Conservation (phyloP, 495 filamentous ascomycete genomes). For the Xylaria flabelliformis region DNA sequence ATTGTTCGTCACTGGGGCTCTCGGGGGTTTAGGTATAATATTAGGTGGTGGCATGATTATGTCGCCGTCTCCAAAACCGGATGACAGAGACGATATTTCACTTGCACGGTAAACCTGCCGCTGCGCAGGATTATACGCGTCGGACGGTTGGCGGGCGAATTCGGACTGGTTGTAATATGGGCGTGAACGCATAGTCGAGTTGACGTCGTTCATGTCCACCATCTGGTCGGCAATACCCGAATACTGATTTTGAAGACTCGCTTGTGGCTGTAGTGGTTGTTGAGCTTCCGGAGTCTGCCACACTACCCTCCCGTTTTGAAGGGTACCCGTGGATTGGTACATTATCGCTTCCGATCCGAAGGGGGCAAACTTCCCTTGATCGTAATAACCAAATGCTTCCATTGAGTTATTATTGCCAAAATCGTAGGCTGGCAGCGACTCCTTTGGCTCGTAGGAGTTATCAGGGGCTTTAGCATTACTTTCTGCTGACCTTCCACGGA, state of each 20-base stretch:
- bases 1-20: background rate
- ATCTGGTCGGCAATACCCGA: background rate
- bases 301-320: slow-evolving; percentile 11
- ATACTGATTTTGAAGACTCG: slow-evolving; percentile 25
- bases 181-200: slow-evolving; percentile 36
- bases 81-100: slow-evolving; percentile 59
- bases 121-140: slow-evolving; percentile 43
- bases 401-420: slow-evolving; percentile 37
- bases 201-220: slow-evolving; percentile 29
- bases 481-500: background rate
- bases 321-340: slow-evolving; percentile 18
- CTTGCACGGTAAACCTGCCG: slow-evolving; percentile 45
- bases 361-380: slow-evolving; percentile 35
- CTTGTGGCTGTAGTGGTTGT: slow-evolving; percentile 17
- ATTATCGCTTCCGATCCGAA: slow-evolving; percentile 20
- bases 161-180: slow-evolving; percentile 48
- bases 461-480: slow-evolving; percentile 13
- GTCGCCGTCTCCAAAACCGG: slow-evolving; percentile 60
- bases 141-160: slow-evolving; percentile 43
- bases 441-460: slow-evolving; percentile 28
- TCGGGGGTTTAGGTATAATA: slow-evolving; percentile 28
- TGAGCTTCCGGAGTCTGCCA: slow-evolving; percentile 11
- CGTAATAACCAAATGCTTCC: slow-evolving; percentile 38
- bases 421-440: slow-evolving; percentile 47
- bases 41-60: slow-evolving; percentile 48